Percentiles rank a stretch among this genome's conserved stretches.
Conservation (phyloP, 495 filamentous ascomycete species). For the Amphirosellinia nigrospora region DNA sequence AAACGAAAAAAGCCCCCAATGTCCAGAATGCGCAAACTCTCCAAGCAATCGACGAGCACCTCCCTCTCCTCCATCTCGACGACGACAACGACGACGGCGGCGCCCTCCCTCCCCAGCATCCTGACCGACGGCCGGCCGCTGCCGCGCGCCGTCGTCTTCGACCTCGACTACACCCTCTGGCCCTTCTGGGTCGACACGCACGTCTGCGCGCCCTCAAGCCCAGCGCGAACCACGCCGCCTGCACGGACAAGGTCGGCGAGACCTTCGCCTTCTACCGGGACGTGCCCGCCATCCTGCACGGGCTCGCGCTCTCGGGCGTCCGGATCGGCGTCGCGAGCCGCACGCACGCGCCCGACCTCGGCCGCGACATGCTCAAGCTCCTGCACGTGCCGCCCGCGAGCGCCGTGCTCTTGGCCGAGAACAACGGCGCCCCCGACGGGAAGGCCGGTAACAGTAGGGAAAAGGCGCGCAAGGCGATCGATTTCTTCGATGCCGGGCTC, state of each 20-base stretch:
- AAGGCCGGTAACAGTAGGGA: conserved; percentile 26
- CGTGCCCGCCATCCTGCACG: conserved; percentile 72
- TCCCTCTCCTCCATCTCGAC: conserved; percentile 15
- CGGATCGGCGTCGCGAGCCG: conserved; percentile 80
- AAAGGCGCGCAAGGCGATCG: conserved; percentile 63
- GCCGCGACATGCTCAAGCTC: conserved; percentile 76
- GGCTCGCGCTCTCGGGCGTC: conserved; percentile 60
- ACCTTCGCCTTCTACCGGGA: conserved; percentile 81
- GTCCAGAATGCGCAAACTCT: conserved; percentile 30
- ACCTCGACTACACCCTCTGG: conserved; percentile 97
- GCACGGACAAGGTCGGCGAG: conserved; percentile 71
- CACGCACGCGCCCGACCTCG: conserved; percentile 80
- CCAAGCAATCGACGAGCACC: conserved; percentile 37
- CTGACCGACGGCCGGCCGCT: conserved; percentile 79
- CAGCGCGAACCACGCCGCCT: conserved; percentile 57
- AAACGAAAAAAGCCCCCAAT: neutral
- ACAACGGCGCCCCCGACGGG: neutral
- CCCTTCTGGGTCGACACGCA: conserved; percentile 97
- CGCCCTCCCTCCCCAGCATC: conserved; percentile 28
- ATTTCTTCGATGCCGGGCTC: conserved; percentile 78
- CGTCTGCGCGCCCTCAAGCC: conserved; percentile 79
- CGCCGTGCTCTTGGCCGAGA: conserved; percentile 25
- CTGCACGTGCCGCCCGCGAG: conserved; percentile 66
- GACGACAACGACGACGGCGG: neutral
- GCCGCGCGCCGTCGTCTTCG: conserved; percentile 86